Evolutionary conservation across 306 rosid species (phyloP), one percentile per base, ranked within the genome.

Genomic region (Cicer pinnatifidum): DNA sequence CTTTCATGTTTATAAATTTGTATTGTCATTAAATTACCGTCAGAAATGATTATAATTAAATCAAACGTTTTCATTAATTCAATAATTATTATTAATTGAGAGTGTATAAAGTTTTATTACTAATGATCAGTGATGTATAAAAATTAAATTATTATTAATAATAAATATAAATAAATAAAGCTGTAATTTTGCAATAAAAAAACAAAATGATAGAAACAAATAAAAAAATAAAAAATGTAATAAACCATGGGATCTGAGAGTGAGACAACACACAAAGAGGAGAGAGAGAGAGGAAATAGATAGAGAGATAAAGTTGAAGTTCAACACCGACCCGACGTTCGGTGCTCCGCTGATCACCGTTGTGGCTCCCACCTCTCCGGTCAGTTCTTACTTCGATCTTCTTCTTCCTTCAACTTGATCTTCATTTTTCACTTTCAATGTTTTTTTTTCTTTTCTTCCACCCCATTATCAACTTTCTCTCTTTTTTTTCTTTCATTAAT

Each of bases 341-440:
- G 73, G 83, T 45, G 76, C 85, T 81, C 83, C 81, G 81, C 61
- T 78, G 73, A 74, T 78, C 44, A 65, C 83, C 79, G 85, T 59
- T 35, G 76, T 81, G 75, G 74, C 52, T 68, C 62, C 73, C 79
- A 23, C 67, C 23, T 9, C 75, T 47, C 78, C 53, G 73, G 79
- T 81, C 33, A 78, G 81, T 39, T 10, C 11, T 9, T 46, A 23
- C 70, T 73, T 72, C 39, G 44, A 80, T 71, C 56, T 54, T 77
- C 62, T 46, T 68, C 54, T 38, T 65, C 9, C 10, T 75, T 43
- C 9, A 41, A 53, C 68, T 76, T 56, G 69, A 65, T 72, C 69
- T 73, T 79, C 39, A 45, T 56, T 4, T 78, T 46, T 54, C 7
- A 53, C 20, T 58, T 79, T 45, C 51, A 48, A 47, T 59, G 48